phyloP scores from a whole-genome alignment of 768 basidiomycete genomes.

The Grammothele lineata region DNA sequence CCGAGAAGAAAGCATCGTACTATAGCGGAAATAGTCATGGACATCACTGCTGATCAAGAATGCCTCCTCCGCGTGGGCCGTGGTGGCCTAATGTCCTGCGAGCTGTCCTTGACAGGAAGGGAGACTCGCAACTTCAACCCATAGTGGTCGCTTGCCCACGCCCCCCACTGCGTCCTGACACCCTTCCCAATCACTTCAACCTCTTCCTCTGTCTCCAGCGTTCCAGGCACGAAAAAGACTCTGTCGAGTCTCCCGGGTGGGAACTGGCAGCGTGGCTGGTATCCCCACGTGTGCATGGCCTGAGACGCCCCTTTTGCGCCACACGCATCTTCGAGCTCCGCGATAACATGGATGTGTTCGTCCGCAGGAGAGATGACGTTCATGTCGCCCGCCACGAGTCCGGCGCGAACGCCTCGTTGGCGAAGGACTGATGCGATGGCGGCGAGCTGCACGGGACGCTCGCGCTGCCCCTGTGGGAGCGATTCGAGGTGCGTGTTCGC shows the following conservation, averaged over 20 bases:
- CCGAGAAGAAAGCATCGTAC: too few species aligned
- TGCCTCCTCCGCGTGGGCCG: too few species aligned
- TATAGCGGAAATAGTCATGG: too few species aligned
- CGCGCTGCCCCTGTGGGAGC: conserved; percentile 36
- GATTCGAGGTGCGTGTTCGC: conserved; percentile 79
- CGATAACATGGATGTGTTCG: conserved; percentile 33
- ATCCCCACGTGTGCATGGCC: conserved; percentile 64
- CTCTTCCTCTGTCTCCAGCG: conserved; percentile 46
- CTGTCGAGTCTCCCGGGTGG: conserved; percentile 63
- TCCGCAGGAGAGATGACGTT: conserved; percentile 56
- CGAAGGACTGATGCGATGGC: conserved; percentile 48
- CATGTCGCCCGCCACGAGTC: conserved; percentile 70
- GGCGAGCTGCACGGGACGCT: conserved; percentile 45
- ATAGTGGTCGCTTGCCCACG: conserved; percentile 67
- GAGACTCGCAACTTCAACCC: conserved; percentile 38
- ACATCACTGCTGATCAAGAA: too few species aligned
- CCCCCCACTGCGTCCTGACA: conserved; percentile 35
- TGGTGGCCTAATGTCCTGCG: too few species aligned
- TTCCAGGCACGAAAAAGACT: conserved; percentile 47
- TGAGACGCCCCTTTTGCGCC: conserved; percentile 31
- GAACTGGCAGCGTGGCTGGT: conserved; percentile 44
- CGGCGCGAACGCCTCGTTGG: conserved; percentile 45
- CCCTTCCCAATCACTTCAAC: conserved; percentile 56
- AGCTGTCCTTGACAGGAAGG: too few species aligned
- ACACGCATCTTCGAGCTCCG: conserved; percentile 62